These are phyloP conservation scores for Hordeum marinum DNA, from an alignment of 176 grass and related monocot genomes.

Conservation along the genomic window DNA sequence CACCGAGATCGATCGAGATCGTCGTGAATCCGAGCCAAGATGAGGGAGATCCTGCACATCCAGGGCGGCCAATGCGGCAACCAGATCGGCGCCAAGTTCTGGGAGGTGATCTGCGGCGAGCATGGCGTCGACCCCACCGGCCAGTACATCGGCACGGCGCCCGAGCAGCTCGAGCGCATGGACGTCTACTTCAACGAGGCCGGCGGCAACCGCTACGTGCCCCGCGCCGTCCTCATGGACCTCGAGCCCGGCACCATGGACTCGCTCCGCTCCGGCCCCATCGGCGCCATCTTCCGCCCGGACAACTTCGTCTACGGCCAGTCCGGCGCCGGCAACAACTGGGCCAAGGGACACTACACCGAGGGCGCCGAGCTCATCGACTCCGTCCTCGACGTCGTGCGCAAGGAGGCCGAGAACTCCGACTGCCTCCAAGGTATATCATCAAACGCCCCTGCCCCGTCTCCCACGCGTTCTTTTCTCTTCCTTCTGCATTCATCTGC, in stretches of 20 bases:
- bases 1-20: neutral
- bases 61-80: slow-evolving; percentile 91
- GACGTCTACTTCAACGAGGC: slow-evolving; percentile 92
- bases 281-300: slow-evolving; percentile 66
- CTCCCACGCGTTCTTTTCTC: neutral
- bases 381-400: slow-evolving; percentile 72
- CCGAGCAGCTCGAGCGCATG: slow-evolving; percentile 66
- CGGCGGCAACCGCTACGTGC: slow-evolving; percentile 44
- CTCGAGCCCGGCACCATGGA: slow-evolving; percentile 84
- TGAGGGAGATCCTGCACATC: slow-evolving; percentile 94
- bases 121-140: slow-evolving; percentile 68
- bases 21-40: slow-evolving; percentile 1
- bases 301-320: slow-evolving; percentile 90
- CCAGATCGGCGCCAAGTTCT: slow-evolving; percentile 98
- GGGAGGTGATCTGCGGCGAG: slow-evolving; percentile 97
- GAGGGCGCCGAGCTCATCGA: slow-evolving; percentile 86
- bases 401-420: slow-evolving; percentile 78
- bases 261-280: slow-evolving; percentile 58
- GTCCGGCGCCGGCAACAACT: slow-evolving; percentile 84
- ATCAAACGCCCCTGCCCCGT: neutral
- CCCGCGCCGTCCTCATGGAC: slow-evolving; percentile 73
- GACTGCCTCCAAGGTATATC: slow-evolving; percentile 66
- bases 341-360: slow-evolving; percentile 80
- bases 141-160: slow-evolving; percentile 32
- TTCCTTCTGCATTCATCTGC: neutral